A percentile compares a stretch with the other conserved stretches of the same genome.
Evolutionary conservation across 306 rosid species (phyloP).

Genomic region (Morella rubra): DNA sequence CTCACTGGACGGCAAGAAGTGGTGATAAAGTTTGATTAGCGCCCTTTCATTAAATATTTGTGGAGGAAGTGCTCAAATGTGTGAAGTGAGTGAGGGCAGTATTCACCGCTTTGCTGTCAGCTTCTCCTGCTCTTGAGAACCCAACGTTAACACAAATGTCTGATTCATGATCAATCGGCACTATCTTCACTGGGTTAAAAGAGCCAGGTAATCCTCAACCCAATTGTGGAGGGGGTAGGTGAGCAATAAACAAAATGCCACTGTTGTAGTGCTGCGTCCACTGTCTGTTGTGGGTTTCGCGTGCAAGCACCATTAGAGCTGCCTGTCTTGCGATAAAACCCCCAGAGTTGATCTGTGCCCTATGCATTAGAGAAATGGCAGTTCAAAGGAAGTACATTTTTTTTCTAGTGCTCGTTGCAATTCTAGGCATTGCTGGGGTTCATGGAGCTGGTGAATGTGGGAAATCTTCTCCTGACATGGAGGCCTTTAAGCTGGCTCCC

Average conservation of each 20-base stretch:
- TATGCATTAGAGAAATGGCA: conserved; percentile 25
- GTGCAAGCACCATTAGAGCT: conserved; percentile 9
- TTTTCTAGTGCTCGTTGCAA: conserved; percentile 21
- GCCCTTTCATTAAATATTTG: too few species aligned
- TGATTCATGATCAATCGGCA: too few species aligned
- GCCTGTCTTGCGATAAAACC: conserved; percentile 30
- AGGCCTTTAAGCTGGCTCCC: conserved; percentile 48
- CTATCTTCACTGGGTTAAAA: too few species aligned
- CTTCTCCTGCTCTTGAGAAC: too few species aligned
- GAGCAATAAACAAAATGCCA: conserved; percentile 8
- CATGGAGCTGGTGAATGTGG: conserved; percentile 50
- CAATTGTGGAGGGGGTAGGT: conserved; percentile 8
- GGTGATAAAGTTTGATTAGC: too few species aligned
- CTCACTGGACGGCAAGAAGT: too few species aligned
- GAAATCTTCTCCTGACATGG: conserved; percentile 40
- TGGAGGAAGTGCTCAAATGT: too few species aligned
- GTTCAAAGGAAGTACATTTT: conserved; percentile 30
- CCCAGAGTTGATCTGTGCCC: not conserved
- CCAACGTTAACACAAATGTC: too few species aligned
- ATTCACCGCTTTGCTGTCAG: too few species aligned
- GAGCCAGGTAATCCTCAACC: too few species aligned
- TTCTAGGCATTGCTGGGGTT: conserved; percentile 20
- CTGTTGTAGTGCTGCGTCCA: conserved; percentile 41
- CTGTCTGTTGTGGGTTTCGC: conserved; percentile 21
- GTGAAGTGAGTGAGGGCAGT: too few species aligned